phyloP scores from a whole-genome alignment of 2,329 filamentous ascomycete genomes.

The Diaporthe ilicicola region DNA sequence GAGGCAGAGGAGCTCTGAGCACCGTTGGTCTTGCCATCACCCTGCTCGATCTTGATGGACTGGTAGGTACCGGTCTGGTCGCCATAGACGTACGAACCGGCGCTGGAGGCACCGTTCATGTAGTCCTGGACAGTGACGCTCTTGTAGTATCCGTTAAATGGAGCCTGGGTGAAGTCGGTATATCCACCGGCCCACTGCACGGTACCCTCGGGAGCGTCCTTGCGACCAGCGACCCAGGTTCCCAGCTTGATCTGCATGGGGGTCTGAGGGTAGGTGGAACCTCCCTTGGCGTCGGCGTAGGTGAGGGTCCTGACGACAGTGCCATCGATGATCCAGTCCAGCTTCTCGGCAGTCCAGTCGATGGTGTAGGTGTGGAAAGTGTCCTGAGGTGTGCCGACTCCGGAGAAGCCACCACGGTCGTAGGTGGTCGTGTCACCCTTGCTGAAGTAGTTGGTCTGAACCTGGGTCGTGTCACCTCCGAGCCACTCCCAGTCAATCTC shows the following conservation, averaged over 20 bases:
- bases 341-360: conserved; percentile 68
- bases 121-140: conserved; percentile 63
- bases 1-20: conserved; percentile 34
- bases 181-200: conserved; percentile 73
- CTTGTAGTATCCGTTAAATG: conserved; percentile 66
- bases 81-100: conserved; percentile 61
- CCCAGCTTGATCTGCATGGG: conserved; percentile 74
- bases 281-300: conserved; percentile 57
- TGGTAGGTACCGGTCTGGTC: conserved; percentile 58
- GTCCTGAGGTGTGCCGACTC: conserved; percentile 62
- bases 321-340: conserved; percentile 69
- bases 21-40: conserved; percentile 41
- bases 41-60: conserved; percentile 60
- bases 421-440: conserved; percentile 77
- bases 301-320: conserved; percentile 54
- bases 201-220: conserved; percentile 62
- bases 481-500: conserved; percentile 99
- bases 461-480: conserved; percentile 75
- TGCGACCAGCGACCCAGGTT: conserved; percentile 61
- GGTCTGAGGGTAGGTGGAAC: conserved; percentile 71
- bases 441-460: conserved; percentile 88
- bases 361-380: conserved; percentile 71
- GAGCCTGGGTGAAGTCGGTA: conserved; percentile 59
- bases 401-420: conserved; percentile 72
- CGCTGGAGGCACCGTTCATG: conserved; percentile 56